Percentiles rank a stretch among this genome's conserved stretches.
Conservation (phyloP, 2,329 filamentous ascomycete species). For the Colletotrichum scovillei region DNA sequence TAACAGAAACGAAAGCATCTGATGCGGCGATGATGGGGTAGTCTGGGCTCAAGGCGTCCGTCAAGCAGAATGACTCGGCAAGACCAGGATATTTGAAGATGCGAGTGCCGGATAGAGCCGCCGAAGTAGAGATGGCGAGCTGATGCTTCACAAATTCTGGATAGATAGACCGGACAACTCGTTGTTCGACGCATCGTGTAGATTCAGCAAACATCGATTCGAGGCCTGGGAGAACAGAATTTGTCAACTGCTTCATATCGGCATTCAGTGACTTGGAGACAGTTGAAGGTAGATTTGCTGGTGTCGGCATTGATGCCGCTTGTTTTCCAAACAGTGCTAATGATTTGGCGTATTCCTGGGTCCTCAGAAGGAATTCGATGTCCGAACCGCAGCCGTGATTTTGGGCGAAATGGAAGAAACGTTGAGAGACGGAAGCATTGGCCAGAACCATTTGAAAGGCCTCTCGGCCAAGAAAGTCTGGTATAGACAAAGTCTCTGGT, state of each 20-base stretch:
- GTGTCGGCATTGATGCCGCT: conserved; percentile 51
- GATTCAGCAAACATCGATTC: conserved; percentile 57
- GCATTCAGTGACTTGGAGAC: conserved; percentile 54
- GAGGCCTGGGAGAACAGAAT: conserved; percentile 57
- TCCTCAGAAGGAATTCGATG: conserved; percentile 63
- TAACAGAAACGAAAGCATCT: conserved; percentile 63
- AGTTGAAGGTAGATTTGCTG: conserved; percentile 53
- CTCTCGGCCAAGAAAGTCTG: conserved; percentile 61
- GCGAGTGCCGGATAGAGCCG: conserved; percentile 54
- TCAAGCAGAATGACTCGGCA: conserved; percentile 69
- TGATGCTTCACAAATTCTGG: conserved; percentile 65
- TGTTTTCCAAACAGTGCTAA: conserved; percentile 56
- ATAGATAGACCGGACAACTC: conserved; percentile 59
- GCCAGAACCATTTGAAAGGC: conserved; percentile 62
- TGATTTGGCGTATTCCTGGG: conserved; percentile 58
- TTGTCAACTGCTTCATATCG: conserved; percentile 59
- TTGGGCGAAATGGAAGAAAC: conserved; percentile 62
- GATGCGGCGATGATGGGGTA: conserved; percentile 63
- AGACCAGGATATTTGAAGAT: conserved; percentile 61
- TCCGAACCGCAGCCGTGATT: conserved; percentile 58
- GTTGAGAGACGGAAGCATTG: conserved; percentile 57
- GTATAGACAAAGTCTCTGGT: conserved; percentile 42
- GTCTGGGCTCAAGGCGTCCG: conserved; percentile 60
- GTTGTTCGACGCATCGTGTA: conserved; percentile 55
- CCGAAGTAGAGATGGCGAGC: conserved; percentile 56